Percentiles rank a stretch among this genome's conserved stretches.
phyloP scores from a whole-genome alignment of 2,329 filamentous ascomycete genomes.

The Penicillium verrucosum region DNA sequence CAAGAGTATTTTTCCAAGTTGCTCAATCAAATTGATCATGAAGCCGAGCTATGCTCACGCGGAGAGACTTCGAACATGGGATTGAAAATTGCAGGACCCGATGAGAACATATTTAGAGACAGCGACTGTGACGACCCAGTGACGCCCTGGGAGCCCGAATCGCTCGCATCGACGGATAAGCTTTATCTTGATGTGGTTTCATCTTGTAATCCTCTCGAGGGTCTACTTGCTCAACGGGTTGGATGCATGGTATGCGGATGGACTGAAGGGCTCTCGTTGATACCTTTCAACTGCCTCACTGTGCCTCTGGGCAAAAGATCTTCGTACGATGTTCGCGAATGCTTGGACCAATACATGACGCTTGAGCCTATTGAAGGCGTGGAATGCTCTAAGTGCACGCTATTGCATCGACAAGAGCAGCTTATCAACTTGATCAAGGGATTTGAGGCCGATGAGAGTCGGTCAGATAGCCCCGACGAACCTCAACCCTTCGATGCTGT shows the following conservation, averaged over 20 bases:
- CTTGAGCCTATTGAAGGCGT: constrained; percentile 85
- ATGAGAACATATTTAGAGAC: constrained; percentile 33
- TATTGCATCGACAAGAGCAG: constrained; percentile 58
- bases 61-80: constrained; percentile 44
- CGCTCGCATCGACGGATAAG: constrained; percentile 8
- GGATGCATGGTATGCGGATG: constrained; percentile 82
- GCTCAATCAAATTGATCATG: constrained; percentile 77
- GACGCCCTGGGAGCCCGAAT: constrained; percentile 10
- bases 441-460: constrained; percentile 39
- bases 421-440: constrained; percentile 46
- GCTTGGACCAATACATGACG: constrained; percentile 78
- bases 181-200: constrained; percentile 17
- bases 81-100: constrained; percentile 37
- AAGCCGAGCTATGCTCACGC: constrained; percentile 56
- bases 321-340: constrained; percentile 70
- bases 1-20: constrained; percentile 96
- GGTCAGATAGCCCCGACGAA: constrained; percentile 20
- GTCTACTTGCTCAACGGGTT: constrained; percentile 81
- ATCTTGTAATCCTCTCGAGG: constrained; percentile 76
- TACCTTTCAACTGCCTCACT: constrained; percentile 90
- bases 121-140: constrained; percentile 9
- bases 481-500: constrained; percentile 37
- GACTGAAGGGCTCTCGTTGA: constrained; percentile 83
- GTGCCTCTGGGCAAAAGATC: constrained; percentile 69
- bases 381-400: constrained; percentile 86